These are phyloP conservation scores for Castanea sativa DNA, from an alignment of 306 rosid species.

Conservation along the genomic window DNA sequence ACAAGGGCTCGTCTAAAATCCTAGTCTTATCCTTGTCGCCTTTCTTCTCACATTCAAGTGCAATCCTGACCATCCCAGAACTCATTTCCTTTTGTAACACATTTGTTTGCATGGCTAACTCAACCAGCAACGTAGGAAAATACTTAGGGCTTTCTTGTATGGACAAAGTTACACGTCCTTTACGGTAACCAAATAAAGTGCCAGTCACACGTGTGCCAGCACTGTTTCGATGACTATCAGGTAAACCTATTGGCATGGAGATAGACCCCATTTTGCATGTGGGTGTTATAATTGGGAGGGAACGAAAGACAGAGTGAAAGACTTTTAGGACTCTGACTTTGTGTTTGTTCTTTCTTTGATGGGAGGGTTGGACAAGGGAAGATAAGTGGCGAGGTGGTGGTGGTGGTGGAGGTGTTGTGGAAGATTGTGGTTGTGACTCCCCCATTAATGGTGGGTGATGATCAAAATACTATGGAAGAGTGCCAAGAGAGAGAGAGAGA, in stretches of 20 bases:
- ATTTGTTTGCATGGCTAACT: constrained; percentile 66
- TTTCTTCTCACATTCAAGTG: constrained; percentile 77
- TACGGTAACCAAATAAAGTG: constrained; percentile 60
- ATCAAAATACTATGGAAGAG: constrained; percentile 12
- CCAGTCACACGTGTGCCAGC: constrained; percentile 41
- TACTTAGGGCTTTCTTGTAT: constrained; percentile 58
- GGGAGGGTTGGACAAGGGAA: constrained; percentile 62
- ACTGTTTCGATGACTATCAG: constrained; percentile 5
- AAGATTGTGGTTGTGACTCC: constrained; percentile 37
- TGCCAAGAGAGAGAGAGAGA: constrained; percentile 4
- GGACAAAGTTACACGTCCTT: constrained; percentile 71
- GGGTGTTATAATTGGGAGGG: constrained; percentile 70
- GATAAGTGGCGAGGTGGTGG: constrained; percentile 7
- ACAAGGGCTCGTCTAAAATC: constrained; percentile 52
- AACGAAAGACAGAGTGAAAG: constrained; percentile 65
- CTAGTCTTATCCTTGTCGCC: constrained; percentile 55
- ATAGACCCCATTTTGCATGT: constrained; percentile 54
- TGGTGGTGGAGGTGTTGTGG: constrained; percentile 25
- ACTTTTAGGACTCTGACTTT: constrained; percentile 51
- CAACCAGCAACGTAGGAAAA: constrained; percentile 50
- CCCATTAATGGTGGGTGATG: constrained; percentile 49
- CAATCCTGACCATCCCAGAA: constrained; percentile 67
- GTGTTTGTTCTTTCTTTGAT: constrained; percentile 35
- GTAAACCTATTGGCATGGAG: constrained; percentile 15
- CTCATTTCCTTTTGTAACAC: constrained; percentile 67